A percentile compares a stretch with the other conserved stretches of the same genome.
phyloP scores from a whole-genome alignment of 2,329 filamentous ascomycete species.

The Alternaria sp. region DNA sequence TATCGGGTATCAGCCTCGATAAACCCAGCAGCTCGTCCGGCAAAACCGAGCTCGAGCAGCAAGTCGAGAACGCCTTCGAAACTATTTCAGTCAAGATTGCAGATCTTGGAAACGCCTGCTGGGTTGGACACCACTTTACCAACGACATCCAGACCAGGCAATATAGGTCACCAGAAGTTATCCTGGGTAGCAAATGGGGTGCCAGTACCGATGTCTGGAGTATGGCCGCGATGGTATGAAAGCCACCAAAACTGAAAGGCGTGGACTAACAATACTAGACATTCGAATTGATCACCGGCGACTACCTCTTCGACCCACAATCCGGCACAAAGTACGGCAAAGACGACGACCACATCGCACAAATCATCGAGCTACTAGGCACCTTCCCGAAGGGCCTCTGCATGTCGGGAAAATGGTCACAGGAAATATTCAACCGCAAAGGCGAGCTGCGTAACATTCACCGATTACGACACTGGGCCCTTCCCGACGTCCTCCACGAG shows the following conservation, averaged over 20 bases:
- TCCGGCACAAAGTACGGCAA: conserved; percentile 99
- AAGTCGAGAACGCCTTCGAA: conserved; percentile 69
- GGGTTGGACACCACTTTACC: conserved; percentile 98
- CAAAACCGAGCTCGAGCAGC: conserved; percentile 49
- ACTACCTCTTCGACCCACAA: conserved; percentile 98
- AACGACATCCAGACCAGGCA: conserved; percentile 99
- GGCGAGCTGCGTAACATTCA: conserved; percentile 98
- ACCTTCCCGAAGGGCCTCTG: conserved; percentile 92
- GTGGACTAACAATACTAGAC: conserved; percentile 63
- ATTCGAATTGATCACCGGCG: conserved; percentile 96
- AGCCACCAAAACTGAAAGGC: neutral
- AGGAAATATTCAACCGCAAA: conserved; percentile 98
- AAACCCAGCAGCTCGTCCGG: conserved; percentile 62
- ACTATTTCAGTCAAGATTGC: conserved; percentile 99
- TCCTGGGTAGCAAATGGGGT: conserved; percentile 95
- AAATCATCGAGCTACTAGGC: conserved; percentile 96
- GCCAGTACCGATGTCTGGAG: conserved; percentile 99
- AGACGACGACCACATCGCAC: conserved; percentile 98
- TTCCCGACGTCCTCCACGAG: conserved; percentile 89
- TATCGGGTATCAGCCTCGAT: conserved; percentile 92
- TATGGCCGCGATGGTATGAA: conserved; percentile 95
- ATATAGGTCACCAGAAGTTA: conserved; percentile 96
- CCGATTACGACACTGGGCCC: conserved; percentile 90
- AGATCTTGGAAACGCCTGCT: conserved; percentile 96
- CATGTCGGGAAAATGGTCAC: conserved; percentile 93